Evolutionary conservation across 495 filamentous ascomycete species (phyloP).

Genomic region (Penicillium salamii): DNA sequence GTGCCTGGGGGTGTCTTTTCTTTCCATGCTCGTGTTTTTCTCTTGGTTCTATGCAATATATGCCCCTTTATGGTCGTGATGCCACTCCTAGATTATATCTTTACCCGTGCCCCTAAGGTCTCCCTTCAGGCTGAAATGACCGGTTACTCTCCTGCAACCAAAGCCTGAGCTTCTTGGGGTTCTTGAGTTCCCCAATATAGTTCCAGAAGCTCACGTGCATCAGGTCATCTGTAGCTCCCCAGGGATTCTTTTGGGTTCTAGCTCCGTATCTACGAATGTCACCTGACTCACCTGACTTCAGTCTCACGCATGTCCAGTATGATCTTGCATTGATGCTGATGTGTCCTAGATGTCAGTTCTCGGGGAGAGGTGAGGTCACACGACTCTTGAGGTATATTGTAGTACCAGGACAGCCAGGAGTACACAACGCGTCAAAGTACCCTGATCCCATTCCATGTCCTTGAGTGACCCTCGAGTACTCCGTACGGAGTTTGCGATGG

Average conservation of each 20-base stretch:
- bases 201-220: neutral
- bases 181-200: neutral
- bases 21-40: neutral
- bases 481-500: too few species aligned
- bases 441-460: too few species aligned
- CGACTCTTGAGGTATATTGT: too few species aligned
- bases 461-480: too few species aligned
- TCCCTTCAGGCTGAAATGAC: neutral
- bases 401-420: too few species aligned
- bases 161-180: neutral
- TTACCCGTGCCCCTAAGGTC: neutral
- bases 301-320: too few species aligned
- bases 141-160: neutral
- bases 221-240: too few species aligned
- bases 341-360: too few species aligned
- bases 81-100: neutral
- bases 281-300: neutral
- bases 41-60: slow-evolving; percentile 5
- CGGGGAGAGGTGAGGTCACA: too few species aligned
- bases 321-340: too few species aligned
- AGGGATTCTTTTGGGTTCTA: neutral
- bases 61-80: slow-evolving; percentile 3
- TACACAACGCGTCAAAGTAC: too few species aligned
- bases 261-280: neutral
- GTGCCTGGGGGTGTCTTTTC: slow-evolving; percentile 3